These are phyloP conservation scores for Pleurozium schreberi DNA, from an alignment of 225 moss, liverwort and hornwort species.

Conservation along the genomic window DNA sequence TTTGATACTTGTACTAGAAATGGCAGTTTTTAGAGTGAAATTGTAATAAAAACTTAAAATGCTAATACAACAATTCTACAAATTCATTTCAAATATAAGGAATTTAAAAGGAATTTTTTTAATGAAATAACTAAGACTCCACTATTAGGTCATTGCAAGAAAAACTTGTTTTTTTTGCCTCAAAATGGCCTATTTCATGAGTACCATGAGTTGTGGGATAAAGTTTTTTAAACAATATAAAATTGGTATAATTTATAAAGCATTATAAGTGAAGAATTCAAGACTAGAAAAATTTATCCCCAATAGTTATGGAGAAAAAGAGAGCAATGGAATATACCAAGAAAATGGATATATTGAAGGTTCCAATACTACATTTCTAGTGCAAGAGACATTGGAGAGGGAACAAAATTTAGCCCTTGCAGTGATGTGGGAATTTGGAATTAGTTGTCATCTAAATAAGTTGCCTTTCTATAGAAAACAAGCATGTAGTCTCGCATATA, in stretches of 20 bases:
- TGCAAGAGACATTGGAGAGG: background rate
- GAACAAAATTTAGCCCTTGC: background rate
- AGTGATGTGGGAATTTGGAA: background rate
- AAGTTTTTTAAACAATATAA: too few relatives aligned
- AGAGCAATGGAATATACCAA: too few relatives aligned
- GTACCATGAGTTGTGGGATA: background rate
- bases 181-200: background rate
- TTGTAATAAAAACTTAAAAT: too few relatives aligned
- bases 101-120: background rate
- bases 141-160: background rate
- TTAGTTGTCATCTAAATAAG: accelerated
- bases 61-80: too few relatives aligned
- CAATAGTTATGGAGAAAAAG: background rate
- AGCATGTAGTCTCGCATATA: too few relatives aligned
- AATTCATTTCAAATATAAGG: background rate
- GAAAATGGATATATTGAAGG: too few relatives aligned
- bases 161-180: too few relatives aligned
- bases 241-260: too few relatives aligned
- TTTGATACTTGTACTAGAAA: too few relatives aligned
- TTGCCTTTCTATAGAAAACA: background rate
- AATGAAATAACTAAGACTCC: background rate
- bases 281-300: background rate
- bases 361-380: accelerated
- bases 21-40: too few relatives aligned
- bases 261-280: background rate